A percentile compares a stretch with the other conserved stretches of the same genome.
phyloP scores from a whole-genome alignment of 176 grass and related monocot species.

The Zizania latifolia region DNA sequence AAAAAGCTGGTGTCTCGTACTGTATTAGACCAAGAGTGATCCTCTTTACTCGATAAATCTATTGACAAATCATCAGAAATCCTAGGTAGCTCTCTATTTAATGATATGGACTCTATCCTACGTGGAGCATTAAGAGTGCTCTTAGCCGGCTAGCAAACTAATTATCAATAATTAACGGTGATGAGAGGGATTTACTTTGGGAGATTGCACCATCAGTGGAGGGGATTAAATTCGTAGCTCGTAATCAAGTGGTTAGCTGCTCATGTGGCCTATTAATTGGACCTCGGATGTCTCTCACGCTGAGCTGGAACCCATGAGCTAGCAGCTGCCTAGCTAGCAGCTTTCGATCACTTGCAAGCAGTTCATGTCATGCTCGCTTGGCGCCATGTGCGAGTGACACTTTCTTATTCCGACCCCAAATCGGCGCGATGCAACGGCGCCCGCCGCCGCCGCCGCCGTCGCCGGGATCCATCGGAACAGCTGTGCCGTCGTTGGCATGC shows the following conservation, averaged over 20 bases:
- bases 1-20: too few relatives aligned
- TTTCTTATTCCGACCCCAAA: constrained; percentile 42
- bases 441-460: neutral
- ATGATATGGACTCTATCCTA: too few relatives aligned
- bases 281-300: constrained; percentile 48
- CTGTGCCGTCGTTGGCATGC: neutral
- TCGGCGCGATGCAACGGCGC: neutral
- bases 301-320: constrained; percentile 62
- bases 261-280: constrained; percentile 59
- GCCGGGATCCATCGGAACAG: neutral
- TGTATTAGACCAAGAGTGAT: too few relatives aligned
- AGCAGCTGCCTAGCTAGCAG: neutral
- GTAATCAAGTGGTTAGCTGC: constrained; percentile 46
- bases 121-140: too few relatives aligned
- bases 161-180: neutral
- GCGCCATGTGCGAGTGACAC: constrained; percentile 47
- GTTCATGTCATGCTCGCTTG: constrained; percentile 40
- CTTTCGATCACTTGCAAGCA: neutral
- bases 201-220: constrained; percentile 4
- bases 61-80: too few relatives aligned
- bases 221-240: too few relatives aligned
- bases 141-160: too few relatives aligned
- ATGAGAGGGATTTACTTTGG: constrained; percentile 42
- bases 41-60: too few relatives aligned
- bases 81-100: too few relatives aligned